Evolutionary conservation across 202 grass and related monocot genomes (phyloP), one percentile per base, ranked within the genome.

Genomic region (Cymbopogon flexuosus): DNA sequence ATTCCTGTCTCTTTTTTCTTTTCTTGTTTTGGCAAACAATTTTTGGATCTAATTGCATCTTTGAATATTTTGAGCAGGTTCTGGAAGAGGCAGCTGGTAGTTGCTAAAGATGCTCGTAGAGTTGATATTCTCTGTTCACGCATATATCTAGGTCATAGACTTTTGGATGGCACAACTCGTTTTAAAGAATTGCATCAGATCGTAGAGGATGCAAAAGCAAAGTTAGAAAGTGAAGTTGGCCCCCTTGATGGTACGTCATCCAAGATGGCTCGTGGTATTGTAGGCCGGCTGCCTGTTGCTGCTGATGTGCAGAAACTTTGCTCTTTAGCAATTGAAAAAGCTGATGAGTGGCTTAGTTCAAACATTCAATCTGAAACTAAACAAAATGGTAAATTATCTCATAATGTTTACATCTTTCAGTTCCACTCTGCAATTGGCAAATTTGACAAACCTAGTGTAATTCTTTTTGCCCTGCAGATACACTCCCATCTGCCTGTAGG

Each of bases 291-390:
- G 22, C 84, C 92, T 18, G 81, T 92, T 80, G 93, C 92, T 87
- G 89, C 84, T 59, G 84, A 96, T 83, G 92, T 99, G 68, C 96
- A 96, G 87, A 96, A 89, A 80, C 90, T 99, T 85, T 99, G 96
- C 78, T 88, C 77, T 84, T 79, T 93, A 83, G 96, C 92, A 79
- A 88, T 99, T 68, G 89, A 99, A 76, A 99, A 90, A 57, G 90
- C 90, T 77, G 85, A 96, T 84, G 92, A 90, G 16, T 99, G 90
- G 86, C 70, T 99, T 70, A 65, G 21, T 67, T 88, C 79, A 86
- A 86, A 75, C 37, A 64, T 40, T 90, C 75, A 75, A 70, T 65
- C 79, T 75, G 63, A 80, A 79, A 70, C 79, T 75, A 86, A 83
- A 76, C 75, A 80, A 70, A 90, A 29, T 83, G 88, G 88, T 90